Evolutionary conservation across 2,329 filamentous ascomycete species (phyloP), one percentile per base, ranked within the genome.

Genomic region (Xylaria sp.): DNA sequence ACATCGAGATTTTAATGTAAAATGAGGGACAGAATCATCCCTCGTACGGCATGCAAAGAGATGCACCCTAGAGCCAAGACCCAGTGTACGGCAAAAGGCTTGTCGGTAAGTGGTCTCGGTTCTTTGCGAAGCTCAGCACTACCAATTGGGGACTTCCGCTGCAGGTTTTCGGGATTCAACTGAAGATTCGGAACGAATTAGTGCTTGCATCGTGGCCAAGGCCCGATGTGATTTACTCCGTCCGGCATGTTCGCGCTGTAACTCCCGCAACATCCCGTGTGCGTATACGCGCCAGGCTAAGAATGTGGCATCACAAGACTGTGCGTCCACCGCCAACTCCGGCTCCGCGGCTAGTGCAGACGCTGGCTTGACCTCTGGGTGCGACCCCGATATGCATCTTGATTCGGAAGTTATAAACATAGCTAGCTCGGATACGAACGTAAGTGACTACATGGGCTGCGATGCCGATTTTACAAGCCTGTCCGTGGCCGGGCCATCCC

Each of bases 161-260:
- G 4, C 18, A 28, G 7, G 31, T 0, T 3, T 20, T 51, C 39
- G 28, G 41, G 18, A 39, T 43, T 64, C 67, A 31, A 67, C 59
- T 48, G 33, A 41, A 3, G 6, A 39, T n/a, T 55, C 43, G 13
- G 1, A 12, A 41, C 48, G 48, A 41, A 20, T 2, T 43, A 74
- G 71, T 23, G 69, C 64, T 31, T 78, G 76, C 63, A 74, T 74
- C 13, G 39, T 31, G n/a, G 75, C 75, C 23, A 78, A 78, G 67
- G 66, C 72, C n/a, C 74, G 75, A 55, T 78, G 77, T 57, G 75
- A 76, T 56, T 48, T 76, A 31, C 64, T 68, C 28, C 67, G 73
- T 15, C 76, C 76, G 5, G 48, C 36, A 18, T 78, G 77, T 59
- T 70, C 73, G 51, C 72, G 76, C 2, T 78, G 76, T 59, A 48